Evolutionary conservation across 192 early-diverging fungal genomes (phyloP), one percentile per base, ranked within the genome.

Genomic region (Diversispora eburnea): DNA sequence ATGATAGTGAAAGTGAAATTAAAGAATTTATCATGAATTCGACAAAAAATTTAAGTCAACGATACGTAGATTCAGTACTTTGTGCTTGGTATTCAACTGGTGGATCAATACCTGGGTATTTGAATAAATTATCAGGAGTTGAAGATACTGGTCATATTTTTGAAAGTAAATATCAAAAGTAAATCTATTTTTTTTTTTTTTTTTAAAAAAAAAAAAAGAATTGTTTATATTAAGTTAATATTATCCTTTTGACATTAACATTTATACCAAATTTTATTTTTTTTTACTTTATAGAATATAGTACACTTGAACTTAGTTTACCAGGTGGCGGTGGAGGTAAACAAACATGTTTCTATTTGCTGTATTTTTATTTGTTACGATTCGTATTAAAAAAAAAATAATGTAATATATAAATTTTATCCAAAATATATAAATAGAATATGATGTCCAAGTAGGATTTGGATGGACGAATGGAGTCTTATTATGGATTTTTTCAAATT

Each of bases 381-480:
- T 33, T 33, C 8, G 51, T 52, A 52, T 52, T 17, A 52, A 52
- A 52, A 52, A 7, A 3, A 15, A 52, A 52, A n/a, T n/a, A 7
- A 8, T 17, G 4, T 52, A 15, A 52, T 10, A 52, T 52, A 52
- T 8, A 10, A 52, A 8, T 52, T 52, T n/a, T n/a, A n/a, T n/a
- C n/a, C n/a, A n/a, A n/a, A n/a, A n/a, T 52, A 8, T 17, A 10
- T 8, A 17, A 17, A 8, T 10, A 17, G 91, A 92, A 77, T 91
- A 92, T 71, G 74, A 73, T 1, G 88, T 90, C 12, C 89, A 91
- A 76, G 78, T 78, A 25, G 91, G 91, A 6, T 92, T 92, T 79
- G 91, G 91, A 0, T 92, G 91, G 91, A 90, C 91, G 12, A 92
- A 92, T 69, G 90, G 89, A 12, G 85, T 92, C 54, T 74, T 85